These are phyloP conservation scores for Gaillardinia entomophila DNA, from an alignment of 805 yeast genomes.

Conservation along the genomic window DNA sequence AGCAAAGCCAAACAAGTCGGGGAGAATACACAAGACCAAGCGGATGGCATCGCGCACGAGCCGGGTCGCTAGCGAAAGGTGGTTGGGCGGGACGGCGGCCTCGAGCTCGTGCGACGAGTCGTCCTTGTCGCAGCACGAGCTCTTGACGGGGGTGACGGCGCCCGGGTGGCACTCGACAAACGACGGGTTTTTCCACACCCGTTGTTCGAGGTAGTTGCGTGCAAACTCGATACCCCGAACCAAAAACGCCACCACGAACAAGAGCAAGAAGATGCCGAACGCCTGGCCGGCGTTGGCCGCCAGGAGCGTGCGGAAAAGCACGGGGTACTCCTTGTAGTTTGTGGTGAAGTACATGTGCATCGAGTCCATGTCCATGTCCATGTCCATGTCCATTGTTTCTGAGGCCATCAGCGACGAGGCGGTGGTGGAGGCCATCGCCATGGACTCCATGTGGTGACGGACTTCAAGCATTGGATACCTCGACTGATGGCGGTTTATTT, in stretches of 20 bases:
- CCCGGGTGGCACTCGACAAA: constrained; percentile 12
- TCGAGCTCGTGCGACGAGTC: not conserved
- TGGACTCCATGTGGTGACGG: constrained; percentile 1
- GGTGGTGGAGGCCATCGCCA: constrained; percentile 3
- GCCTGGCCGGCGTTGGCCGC: constrained; percentile 58
- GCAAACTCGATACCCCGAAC: constrained; percentile 56
- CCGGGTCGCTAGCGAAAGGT: not conserved
- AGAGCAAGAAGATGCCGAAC: constrained; percentile 64
- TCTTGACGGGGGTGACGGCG: not conserved
- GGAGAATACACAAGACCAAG: constrained; percentile 48
- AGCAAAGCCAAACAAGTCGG: constrained; percentile 64
- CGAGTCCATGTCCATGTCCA: constrained; percentile 20
- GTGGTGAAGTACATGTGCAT: constrained; percentile 61
- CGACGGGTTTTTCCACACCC: constrained; percentile 48
- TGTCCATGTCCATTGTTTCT: constrained; percentile 8
- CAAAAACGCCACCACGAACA: constrained; percentile 54
- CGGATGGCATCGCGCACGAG: constrained; percentile 51
- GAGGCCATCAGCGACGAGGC: constrained; percentile 4
- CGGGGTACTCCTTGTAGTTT: constrained; percentile 50
- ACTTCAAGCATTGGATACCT: too few species aligned
- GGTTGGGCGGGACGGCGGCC: not conserved
- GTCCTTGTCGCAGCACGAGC: not conserved
- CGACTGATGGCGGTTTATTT: too few species aligned
- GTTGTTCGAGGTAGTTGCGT: constrained; percentile 61
- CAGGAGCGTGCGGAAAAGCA: constrained; percentile 47